These are phyloP conservation scores for Fusarium succisae DNA, from an alignment of 2,329 filamentous ascomycete genomes.

Conservation along the genomic window DNA sequence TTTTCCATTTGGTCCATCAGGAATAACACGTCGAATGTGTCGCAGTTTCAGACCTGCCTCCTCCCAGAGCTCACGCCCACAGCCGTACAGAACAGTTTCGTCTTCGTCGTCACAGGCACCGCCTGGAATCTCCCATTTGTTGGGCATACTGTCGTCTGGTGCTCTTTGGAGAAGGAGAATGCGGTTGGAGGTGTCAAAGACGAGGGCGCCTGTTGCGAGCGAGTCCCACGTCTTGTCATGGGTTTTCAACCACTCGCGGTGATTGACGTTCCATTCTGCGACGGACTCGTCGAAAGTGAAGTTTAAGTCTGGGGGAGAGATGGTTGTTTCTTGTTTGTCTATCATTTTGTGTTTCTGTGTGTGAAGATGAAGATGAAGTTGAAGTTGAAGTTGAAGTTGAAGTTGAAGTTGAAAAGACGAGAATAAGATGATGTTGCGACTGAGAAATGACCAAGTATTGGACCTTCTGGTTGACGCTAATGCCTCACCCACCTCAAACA, in stretches of 20 bases:
- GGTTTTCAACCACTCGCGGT: slow-evolving; percentile 38
- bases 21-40: slow-evolving; percentile 44
- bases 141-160: slow-evolving; percentile 54
- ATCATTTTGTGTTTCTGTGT: slow-evolving; percentile 10
- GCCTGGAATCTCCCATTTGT: slow-evolving; percentile 60
- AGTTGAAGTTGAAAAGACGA: background rate
- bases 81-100: slow-evolving; percentile 52
- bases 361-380: background rate
- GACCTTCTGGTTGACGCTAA: slow-evolving; percentile 3
- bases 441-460: background rate
- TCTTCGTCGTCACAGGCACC: slow-evolving; percentile 57
- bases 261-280: slow-evolving; percentile 38
- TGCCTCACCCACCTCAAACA: background rate
- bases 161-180: slow-evolving; percentile 60
- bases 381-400: background rate
- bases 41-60: slow-evolving; percentile 53
- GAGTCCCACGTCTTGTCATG: slow-evolving; percentile 44
- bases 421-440: background rate
- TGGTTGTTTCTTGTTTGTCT: background rate
- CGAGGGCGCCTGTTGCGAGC: slow-evolving; percentile 47
- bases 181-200: slow-evolving; percentile 47
- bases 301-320: slow-evolving; percentile 6
- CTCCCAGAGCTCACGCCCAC: slow-evolving; percentile 60
- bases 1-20: slow-evolving; percentile 36
- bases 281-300: slow-evolving; percentile 40